Base-by-base conservation (phyloP, 192 early-diverging fungal genomes). In the Haplosporangium gracile region DNA sequence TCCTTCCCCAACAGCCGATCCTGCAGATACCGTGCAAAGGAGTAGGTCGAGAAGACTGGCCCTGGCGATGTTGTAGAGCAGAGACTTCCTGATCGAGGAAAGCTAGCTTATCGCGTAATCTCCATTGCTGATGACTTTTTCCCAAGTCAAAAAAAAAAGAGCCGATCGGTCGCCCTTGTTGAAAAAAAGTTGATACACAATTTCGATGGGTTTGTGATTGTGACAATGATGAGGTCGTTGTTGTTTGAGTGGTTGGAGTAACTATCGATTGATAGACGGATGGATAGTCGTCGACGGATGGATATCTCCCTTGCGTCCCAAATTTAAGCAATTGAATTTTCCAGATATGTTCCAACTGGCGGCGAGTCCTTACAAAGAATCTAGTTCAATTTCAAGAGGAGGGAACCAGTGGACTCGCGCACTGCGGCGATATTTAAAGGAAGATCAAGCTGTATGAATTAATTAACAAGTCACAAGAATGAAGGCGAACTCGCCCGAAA, bases 311-410 rank as follows among this genome's bases (percentile, higher is more conserved):
- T 49, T 51, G 16, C 18, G 49, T 51, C 49, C 49, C 49, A 16
- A 51, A 51, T 51, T 2, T 20, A 18, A 51, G 18, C 49, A 40
- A n/a, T 22, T 71, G 70, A 40, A n/a, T 65, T 65, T 53, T 55
- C 72, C 13, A 68, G 51, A 36, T 36, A 2, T 70, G 8, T 22
- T 24, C 32, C 49, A 45, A 42, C 47, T 39, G 34, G 55, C 11
- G 45, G 74, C 40, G 4, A 29, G 38, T 86, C 72, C 84, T 86
- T 86, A 86, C 84, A 85, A 51, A 80, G 74, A 79, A 85, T 75
- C 81, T 63, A 70, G 63, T 75, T 70, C 47, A 76, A 70, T 77
- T 80, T 77, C 79, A 86, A 86, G 79, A 81, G 84, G 79, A 86
- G 84, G 83, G 81, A 86, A 57, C 38, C 29, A 22, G 29, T 5